These are phyloP conservation scores for Ophiocordyceps robertsii DNA, from an alignment of 2,329 filamentous ascomycete genomes.

Conservation along the genomic window DNA sequence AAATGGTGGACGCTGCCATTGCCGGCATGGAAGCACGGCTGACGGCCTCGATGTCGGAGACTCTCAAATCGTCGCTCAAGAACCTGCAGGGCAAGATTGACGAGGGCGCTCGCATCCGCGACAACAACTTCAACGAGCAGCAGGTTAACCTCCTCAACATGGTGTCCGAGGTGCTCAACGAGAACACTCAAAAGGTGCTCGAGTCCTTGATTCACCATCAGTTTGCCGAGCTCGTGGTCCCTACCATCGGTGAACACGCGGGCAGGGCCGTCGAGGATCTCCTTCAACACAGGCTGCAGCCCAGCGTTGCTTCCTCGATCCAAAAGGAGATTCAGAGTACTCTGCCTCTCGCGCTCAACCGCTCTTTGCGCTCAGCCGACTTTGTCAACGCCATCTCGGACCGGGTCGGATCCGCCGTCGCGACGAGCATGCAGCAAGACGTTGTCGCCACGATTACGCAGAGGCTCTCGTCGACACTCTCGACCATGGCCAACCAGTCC, in stretches of 20 bases:
- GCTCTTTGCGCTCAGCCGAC: constrained; percentile 54
- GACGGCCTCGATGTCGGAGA: constrained; percentile 30
- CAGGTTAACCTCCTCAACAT: constrained; percentile 42
- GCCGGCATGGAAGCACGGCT: constrained; percentile 39
- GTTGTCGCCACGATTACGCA: constrained; percentile 47
- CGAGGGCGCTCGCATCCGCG: constrained; percentile 46
- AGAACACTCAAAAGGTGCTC: constrained; percentile 58
- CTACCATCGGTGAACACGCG: constrained; percentile 55
- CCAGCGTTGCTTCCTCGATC: constrained; percentile 50
- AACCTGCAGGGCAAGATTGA: constrained; percentile 49
- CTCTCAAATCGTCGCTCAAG: constrained; percentile 43
- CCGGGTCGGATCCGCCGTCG: constrained; percentile 52
- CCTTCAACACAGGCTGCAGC: constrained; percentile 53
- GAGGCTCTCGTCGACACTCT: constrained; percentile 53
- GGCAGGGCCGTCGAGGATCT: constrained; percentile 57
- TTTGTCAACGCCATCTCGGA: constrained; percentile 58
- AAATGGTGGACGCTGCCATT: constrained; percentile 40
- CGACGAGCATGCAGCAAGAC: constrained; percentile 55
- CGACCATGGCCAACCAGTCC: constrained; percentile 48
- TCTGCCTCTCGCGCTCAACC: constrained; percentile 48
- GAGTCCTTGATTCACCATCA: constrained; percentile 62
- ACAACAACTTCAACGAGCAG: constrained; percentile 36
- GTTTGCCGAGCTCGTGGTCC: constrained; percentile 64
- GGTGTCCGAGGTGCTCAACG: constrained; percentile 46
- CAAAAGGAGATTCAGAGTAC: constrained; percentile 60